These are phyloP conservation scores for Pontederia crassipes DNA, from an alignment of 176 grass and related monocot species.

Conservation along the genomic window DNA sequence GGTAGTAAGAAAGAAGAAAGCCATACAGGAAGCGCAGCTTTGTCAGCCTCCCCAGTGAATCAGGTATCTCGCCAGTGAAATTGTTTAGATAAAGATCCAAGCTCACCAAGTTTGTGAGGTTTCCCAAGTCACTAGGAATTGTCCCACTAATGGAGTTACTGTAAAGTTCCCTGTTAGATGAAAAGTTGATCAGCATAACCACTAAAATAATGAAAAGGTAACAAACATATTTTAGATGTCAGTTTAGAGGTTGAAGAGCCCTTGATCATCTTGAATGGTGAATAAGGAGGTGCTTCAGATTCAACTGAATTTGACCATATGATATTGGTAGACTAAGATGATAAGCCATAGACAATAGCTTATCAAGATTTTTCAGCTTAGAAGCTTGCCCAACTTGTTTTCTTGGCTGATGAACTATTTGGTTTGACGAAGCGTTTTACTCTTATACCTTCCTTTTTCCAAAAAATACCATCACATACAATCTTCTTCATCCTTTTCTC, in stretches of 20 bases:
- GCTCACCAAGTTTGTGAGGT: conserved; percentile 14
- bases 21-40: conserved; percentile 17
- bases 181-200: neutral
- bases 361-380: no score
- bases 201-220: neutral
- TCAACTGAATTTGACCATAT: no score
- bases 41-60: conserved; percentile 15
- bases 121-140: conserved; percentile 18
- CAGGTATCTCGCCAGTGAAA: conserved; percentile 10
- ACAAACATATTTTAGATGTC: neutral
- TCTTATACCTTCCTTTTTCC: no score
- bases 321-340: no score
- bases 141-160: conserved; percentile 9
- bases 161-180: conserved; percentile 7
- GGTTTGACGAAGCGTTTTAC: no score
- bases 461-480: no score
- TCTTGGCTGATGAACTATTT: no score
- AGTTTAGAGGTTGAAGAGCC: neutral
- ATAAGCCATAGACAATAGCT: no score
- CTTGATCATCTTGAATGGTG: no score
- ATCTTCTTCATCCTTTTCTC: no score
- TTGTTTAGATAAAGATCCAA: conserved; percentile 14
- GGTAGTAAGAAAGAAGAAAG: neutral
- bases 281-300: no score
- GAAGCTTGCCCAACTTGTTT: no score